Conservation (phyloP, 352 stramenopile genomes). For the Phytophthora crassamura region DNA sequence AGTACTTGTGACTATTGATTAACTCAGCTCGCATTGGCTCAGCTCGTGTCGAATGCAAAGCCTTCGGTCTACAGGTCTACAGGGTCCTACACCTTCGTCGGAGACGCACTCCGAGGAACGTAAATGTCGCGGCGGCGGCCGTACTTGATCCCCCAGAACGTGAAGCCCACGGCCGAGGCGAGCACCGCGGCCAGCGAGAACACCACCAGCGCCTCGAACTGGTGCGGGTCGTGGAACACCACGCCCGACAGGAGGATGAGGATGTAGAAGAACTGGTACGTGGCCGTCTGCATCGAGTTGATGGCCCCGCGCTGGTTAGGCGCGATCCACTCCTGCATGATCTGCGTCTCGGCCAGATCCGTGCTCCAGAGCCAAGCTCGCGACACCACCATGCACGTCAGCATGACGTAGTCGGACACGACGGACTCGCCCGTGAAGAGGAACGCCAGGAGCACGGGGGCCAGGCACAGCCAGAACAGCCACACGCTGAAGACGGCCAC, state of each 20-base stretch:
- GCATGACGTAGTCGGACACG: constrained; percentile 63
- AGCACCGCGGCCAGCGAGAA: constrained; percentile 58
- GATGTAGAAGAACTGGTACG: constrained; percentile 73
- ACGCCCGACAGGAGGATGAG: constrained; percentile 58
- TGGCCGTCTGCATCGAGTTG: constrained; percentile 73
- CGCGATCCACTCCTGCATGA: constrained; percentile 79
- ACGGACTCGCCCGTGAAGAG: constrained; percentile 47
- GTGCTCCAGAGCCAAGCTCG: constrained; percentile 64
- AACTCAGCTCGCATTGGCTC: no score
- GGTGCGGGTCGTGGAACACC: constrained; percentile 54
- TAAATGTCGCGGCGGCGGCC: constrained; percentile 48
- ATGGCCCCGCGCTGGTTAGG: constrained; percentile 54
- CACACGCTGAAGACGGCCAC: constrained; percentile 63
- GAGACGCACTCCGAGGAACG: constrained; percentile 24
- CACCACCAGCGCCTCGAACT: constrained; percentile 65
- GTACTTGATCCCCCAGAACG: constrained; percentile 58
- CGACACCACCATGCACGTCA: constrained; percentile 56
- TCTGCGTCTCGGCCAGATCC: constrained; percentile 71
- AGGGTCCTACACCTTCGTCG: constrained; percentile 7
- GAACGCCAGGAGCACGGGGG: constrained; percentile 49
- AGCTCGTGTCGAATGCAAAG: no score
- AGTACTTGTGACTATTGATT: background rate
- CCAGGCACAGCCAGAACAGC: constrained; percentile 66
- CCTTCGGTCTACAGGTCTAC: no score
- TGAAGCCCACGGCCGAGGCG: constrained; percentile 56